Evolutionary conservation across 306 rosid species (phyloP), one percentile per base, ranked within the genome.

Genomic region (Abrus precatorius): DNA sequence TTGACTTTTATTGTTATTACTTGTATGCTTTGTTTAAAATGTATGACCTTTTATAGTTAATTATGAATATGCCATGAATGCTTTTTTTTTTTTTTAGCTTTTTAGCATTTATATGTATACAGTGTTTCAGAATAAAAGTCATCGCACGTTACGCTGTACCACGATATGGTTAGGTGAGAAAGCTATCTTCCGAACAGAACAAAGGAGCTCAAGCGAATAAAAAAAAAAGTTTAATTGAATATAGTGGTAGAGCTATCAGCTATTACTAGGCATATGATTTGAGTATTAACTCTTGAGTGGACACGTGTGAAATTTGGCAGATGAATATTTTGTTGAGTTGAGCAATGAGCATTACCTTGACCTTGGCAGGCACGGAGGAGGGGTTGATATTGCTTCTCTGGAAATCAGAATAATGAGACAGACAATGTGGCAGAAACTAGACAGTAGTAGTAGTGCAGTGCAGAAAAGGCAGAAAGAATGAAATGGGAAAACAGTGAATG

Each of bases 351-450:
- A 63, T 85, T 86, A 85, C 84, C 91, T 83, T 83, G 80, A 49
- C 45, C 86, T 11, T 83, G 88, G 76, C 65, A 74, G 34, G 61
- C 70, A 38, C 69, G 74, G 72, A 28, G 79, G 68, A 66, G 63
- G 63, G 92, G 84, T 74, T 76, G 87, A 79, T 82, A 81, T 65
- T 57, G 86, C 74, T 88, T 88, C 87, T 85, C 92, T 86, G 94
- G 40, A 48, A 71, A 86, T 64, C 45, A 52, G 59, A 75, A 44
- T 62, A 73, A 72, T 1, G 8, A 20, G 20, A 20, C 20, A 20
- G 20, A 20, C 20, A 20, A 20, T 20, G 61, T 12, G 44, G 30
- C 30, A 4, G 44, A 14, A 40, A 14, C 33, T 40, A 67, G 54
- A 28, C 2, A 27, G 72, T 27, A 20, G 74, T 3, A 1, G 9